Evolutionary conservation across 2,329 filamentous ascomycete genomes (phyloP), one percentile per base, ranked within the genome.

Genomic region (Penicillium sp.): DNA sequence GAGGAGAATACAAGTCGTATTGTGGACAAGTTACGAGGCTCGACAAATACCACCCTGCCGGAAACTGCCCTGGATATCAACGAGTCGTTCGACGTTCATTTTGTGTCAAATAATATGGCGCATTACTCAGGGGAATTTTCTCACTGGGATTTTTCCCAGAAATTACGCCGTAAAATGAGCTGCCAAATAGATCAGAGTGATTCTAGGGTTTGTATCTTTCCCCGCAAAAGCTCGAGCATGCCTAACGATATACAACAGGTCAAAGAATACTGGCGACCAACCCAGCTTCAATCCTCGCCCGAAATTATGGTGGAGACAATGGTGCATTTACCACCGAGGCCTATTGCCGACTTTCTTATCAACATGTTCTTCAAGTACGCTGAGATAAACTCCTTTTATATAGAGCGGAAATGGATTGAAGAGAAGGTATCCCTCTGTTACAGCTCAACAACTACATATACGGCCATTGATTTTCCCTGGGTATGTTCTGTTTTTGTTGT

Each of bases 51-150:
- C 1, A 47, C 39, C 5, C 40, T 52, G 9, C 29, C 31, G 23
- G 59, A 62, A n/a, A 53, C 21, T 11, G 27, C 44, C 11, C 41
- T 60, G 10, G 50, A 57, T 33, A 60, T 60, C 25, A 58, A 63
- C 23, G 61, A 63, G 34, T 53, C 61, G 5, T 60, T 57, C 27
- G 50, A 63, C 23, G 60, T 60, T 47, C 50, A 50, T 23, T 60
- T 53, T 33, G 50, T 55, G 8, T 46, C 48, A 13, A 43, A 23
- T 10, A 44, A 56, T 31, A 29, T 52, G 34, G 61, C 62, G 25
- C 61, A 58, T 49, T 78, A 77, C 55, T 77, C 75, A 1, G 75
- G 75, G 6, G 75, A 78, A 50, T 76, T 76, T 53, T 76, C 72
- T 2, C 75, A 77, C 49, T 69, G 76, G 63, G 77, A 74, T 39